These are phyloP conservation scores for Flueggea neowawraea DNA, from an alignment of 441 rosid species.

Conservation along the genomic window DNA sequence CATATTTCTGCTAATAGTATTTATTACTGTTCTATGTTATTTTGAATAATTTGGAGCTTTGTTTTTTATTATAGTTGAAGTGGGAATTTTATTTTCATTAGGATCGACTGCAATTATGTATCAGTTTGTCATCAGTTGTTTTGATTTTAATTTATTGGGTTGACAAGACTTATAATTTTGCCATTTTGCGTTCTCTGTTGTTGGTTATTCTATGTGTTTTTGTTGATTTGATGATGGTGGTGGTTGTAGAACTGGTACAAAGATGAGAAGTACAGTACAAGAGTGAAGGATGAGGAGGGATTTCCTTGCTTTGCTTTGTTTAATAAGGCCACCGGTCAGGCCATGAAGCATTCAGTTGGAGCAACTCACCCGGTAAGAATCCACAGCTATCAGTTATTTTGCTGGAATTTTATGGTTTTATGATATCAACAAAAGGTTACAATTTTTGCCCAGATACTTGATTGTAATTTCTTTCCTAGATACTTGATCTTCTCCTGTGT, in stretches of 20 bases:
- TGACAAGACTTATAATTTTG: neutral
- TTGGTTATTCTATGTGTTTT: neutral
- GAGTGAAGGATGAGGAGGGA: conserved; percentile 80
- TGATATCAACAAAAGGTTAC: neutral
- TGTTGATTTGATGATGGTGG: conserved; percentile 9
- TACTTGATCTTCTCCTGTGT: neutral
- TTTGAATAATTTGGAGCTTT: no score
- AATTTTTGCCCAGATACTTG: neutral
- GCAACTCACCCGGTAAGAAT: conserved; percentile 72
- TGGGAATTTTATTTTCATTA: no score
- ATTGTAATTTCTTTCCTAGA: neutral
- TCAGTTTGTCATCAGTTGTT: no score
- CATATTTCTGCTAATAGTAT: no score
- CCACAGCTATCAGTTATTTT: conserved; percentile 2
- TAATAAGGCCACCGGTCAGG: conserved; percentile 80
- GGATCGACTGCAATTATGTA: no score
- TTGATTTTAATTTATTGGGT: neutral
- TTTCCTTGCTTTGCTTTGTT: conserved; percentile 72
- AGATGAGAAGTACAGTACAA: conserved; percentile 75
- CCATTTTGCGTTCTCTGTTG: neutral
- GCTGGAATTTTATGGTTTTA: neutral
- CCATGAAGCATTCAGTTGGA: conserved; percentile 80
- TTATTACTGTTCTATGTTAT: no score
- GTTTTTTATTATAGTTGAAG: no score
- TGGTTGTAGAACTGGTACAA: conserved; percentile 75